Percentiles rank a stretch among this genome's conserved stretches.
Conservation (phyloP, 2,329 filamentous ascomycete genomes). For the Pyricularia sp. region DNA sequence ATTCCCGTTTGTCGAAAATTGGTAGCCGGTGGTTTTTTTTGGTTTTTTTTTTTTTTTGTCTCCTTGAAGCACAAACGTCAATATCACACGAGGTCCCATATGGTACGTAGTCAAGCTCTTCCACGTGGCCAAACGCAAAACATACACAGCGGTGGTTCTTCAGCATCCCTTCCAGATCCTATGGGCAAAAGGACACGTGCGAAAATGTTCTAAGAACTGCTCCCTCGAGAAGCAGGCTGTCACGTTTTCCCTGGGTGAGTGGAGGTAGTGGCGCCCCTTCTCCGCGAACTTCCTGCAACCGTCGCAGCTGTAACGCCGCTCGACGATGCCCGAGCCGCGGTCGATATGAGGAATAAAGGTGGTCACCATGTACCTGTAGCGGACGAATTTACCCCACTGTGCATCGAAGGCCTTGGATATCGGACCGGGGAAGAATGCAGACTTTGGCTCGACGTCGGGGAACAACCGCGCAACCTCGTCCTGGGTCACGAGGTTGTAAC, state of each 20-base stretch:
- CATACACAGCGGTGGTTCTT: background rate
- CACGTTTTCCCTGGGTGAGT: background rate
- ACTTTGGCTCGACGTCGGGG: background rate
- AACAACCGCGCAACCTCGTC: background rate
- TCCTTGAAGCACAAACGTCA: background rate
- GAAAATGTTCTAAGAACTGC: background rate
- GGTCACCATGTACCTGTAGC: background rate
- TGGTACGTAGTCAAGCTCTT: background rate
- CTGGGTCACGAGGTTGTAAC: background rate
- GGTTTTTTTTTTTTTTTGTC: background rate
- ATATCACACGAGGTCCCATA: background rate
- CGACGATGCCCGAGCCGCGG: background rate
- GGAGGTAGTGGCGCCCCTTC: background rate
- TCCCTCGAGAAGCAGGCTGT: background rate
- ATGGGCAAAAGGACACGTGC: background rate
- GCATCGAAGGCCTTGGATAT: background rate
- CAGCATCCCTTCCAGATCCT: background rate
- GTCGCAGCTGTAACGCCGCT: background rate
- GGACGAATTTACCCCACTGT: background rate
- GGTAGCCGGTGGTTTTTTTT: too few species aligned
- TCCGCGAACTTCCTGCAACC: background rate
- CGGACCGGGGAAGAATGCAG: background rate
- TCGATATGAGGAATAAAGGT: background rate
- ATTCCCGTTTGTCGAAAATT: background rate
- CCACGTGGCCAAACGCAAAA: background rate